Base-by-base conservation (phyloP, 768 basidiomycete species). In the Mrakia frigida region DNA sequence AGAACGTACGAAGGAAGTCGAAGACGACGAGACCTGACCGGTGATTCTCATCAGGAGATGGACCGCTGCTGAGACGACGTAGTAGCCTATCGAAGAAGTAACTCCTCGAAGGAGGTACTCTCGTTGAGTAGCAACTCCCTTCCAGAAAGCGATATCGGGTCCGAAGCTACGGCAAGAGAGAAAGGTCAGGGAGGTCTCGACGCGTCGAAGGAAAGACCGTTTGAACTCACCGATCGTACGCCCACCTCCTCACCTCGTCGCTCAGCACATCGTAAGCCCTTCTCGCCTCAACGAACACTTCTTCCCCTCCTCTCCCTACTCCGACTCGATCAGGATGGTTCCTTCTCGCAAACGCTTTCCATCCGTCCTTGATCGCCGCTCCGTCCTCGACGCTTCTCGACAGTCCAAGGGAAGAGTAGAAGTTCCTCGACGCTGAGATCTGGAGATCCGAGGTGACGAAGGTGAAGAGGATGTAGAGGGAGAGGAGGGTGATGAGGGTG, bases 261-360 rank as follows among this genome's bases (percentile, higher is more conserved):
- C 43, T 46, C n/a, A 78, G 35, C 46, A 56, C 63, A 52, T 78
- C 71, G 33, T 74, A 73, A 53, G 77, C 77, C 21, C 21, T 25
- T 33, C 71, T 73, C 37, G 72, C 77, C 14, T 31, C 53, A 7
- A 68, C 60, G 25, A 78, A 78, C 46, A 60, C 18, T 9, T 73
- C 72, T 46, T 73, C 59, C 6, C 31, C 71, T 1, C 71, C 59
- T 6, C 71, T 56, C 21, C 73, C 73, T 31, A 67, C 18, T 10
- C 52, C 67, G 18, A 31, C 37, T 56, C 77, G 65, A 37, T 78
- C 77, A n/a, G 77, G 77, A 69, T 78, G 77, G 56, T 74, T 74
- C n/a, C 68, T 28, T 25, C 61, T 68, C 23, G 77, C 77, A 18
- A 53, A 78, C 18, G 53, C n/a, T 37, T 67, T 73, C 73, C 73